These are phyloP conservation scores for Lenzites betulinus DNA, from an alignment of 768 basidiomycete species.

Conservation along the genomic window DNA sequence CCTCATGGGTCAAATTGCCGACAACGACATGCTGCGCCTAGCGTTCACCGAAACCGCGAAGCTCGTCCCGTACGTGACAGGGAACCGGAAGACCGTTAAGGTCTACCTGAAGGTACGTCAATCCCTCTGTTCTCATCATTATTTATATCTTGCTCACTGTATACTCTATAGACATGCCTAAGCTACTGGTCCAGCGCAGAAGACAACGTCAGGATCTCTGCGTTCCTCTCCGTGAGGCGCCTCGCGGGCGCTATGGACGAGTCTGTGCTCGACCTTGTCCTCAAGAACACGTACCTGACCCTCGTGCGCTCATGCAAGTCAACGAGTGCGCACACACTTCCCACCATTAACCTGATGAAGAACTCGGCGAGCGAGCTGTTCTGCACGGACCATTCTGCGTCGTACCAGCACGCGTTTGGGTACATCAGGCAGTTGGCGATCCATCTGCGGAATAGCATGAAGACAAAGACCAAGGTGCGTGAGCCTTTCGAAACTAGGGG, in stretches of 20 bases:
- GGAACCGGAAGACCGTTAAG: slow-evolving; percentile 83
- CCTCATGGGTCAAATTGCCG: slow-evolving; percentile 73
- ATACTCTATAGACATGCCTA: slow-evolving; percentile 64
- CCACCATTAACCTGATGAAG: slow-evolving; percentile 95
- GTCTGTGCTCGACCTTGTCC: slow-evolving; percentile 77
- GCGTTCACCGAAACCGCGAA: slow-evolving; percentile 86
- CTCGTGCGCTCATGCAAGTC: slow-evolving; percentile 83
- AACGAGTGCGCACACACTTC: slow-evolving; percentile 84
- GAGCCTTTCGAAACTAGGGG: no score
- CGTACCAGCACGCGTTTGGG: slow-evolving; percentile 95
- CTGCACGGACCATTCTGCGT: slow-evolving; percentile 66
- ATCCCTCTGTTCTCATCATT: background rate
- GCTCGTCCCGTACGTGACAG: slow-evolving; percentile 84
- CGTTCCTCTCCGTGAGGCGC: slow-evolving; percentile 82
- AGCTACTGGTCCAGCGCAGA: slow-evolving; percentile 81
- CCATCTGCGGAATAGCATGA: slow-evolving; percentile 89
- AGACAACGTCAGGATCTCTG: slow-evolving; percentile 80
- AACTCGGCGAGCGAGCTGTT: slow-evolving; percentile 95
- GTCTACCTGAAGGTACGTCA: slow-evolving; percentile 76
- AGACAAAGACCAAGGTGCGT: slow-evolving; percentile 77
- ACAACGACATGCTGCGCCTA: slow-evolving; percentile 63
- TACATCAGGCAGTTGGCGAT: slow-evolving; percentile 96
- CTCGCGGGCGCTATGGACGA: slow-evolving; percentile 79
- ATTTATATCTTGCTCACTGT: background rate
- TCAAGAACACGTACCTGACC: slow-evolving; percentile 92